phyloP scores from a whole-genome alignment of 2,329 filamentous ascomycete species.

The Aspergillus novoparasiticus region DNA sequence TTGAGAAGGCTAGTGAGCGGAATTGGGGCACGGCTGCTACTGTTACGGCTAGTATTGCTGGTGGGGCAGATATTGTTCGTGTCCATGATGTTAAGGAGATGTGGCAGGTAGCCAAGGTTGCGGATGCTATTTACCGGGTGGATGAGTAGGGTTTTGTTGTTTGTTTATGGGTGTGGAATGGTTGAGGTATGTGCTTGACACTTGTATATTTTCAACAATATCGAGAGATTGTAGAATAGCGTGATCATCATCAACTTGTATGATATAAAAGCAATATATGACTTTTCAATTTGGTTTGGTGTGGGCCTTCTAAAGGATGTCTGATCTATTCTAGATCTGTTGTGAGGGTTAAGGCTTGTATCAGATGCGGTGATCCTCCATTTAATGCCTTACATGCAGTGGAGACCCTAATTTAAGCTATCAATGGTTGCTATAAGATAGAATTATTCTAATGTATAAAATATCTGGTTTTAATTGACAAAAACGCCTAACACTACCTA shows the following conservation, averaged over 20 bases:
- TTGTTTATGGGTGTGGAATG: background rate
- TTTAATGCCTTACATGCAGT: background rate
- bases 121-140: constrained; percentile 83
- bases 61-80: constrained; percentile 86
- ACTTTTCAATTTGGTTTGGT: background rate
- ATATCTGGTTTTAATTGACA: constrained; percentile 9
- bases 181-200: background rate
- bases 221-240: background rate
- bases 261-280: background rate
- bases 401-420: background rate
- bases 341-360: background rate
- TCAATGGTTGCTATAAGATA: background rate
- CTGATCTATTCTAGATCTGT: too few species aligned
- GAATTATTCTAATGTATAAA: background rate
- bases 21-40: constrained; percentile 86
- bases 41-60: constrained; percentile 79
- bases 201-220: constrained; percentile 29
- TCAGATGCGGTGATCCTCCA: background rate
- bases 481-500: constrained; percentile 6
- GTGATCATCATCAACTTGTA: background rate
- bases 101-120: constrained; percentile 79
- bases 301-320: background rate
- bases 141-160: constrained; percentile 10
- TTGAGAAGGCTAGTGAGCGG: constrained; percentile 68
- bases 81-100: constrained; percentile 92